Evolutionary conservation across 2,329 filamentous ascomycete genomes (phyloP), one percentile per base, ranked within the genome.

Genomic region (Colletotrichum lentis): DNA sequence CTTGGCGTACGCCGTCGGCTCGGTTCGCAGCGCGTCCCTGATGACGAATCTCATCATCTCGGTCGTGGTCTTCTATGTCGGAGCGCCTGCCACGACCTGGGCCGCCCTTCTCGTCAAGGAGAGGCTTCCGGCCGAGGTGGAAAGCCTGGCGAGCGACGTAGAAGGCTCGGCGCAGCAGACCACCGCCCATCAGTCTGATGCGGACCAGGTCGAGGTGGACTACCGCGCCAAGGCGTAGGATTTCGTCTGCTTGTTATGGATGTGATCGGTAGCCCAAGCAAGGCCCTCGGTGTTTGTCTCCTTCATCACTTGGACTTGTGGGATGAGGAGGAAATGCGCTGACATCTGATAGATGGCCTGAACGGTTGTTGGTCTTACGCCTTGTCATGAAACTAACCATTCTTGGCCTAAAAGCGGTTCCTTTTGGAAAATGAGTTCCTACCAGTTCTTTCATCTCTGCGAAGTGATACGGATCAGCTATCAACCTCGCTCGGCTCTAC

Each of bases 1-100:
- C 52, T 68, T 85, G 3, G 74, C 82, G 0, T 84, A 83, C 41
- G 83, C 81, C 3, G 78, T 85, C 10, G 83, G 84, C 3, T 82
- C 83, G 0, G 78, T 79, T 1, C 78, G 80, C 64, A 78, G 82
- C 3, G 73, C 76, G 31, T 81, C 82, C 1, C 82, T 84, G 75
- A 77, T 81, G 64, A 58, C 64, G 16, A 85, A 85, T 59, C 74
- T 85, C 31, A 77, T 83, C 39, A 75, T 85, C 6, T 79, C 82
- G 0, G 82, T 84, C 69, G 80, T 77, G 46, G 81, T 84, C 78
- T 84, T 85, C 62, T 76, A 74, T 10, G 71, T 83, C 12, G 64
- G 52, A 39, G 64, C 61, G 0, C 64, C 64, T 8, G 64, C 52
- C 4, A 67, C 59, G 1, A 67, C 53, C 18, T 63, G 52, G 64